Evolutionary conservation across 1,139 yeast species (phyloP).

Genomic region (Protomyces inundatus): DNA sequence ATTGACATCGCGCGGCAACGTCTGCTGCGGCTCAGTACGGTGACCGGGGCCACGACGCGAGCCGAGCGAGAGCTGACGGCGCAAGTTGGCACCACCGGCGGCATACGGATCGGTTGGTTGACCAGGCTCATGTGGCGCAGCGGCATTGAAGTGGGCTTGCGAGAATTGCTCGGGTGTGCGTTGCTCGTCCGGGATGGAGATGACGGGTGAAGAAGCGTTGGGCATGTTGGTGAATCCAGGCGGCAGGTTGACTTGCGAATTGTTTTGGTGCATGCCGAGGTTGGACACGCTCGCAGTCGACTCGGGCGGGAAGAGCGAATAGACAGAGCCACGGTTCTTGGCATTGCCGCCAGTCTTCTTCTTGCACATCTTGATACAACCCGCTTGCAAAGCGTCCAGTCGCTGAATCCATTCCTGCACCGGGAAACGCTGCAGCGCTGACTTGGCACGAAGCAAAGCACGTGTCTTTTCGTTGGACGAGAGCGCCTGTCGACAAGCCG

Average conservation of each 20-base stretch:
- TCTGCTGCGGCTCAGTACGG: not conserved
- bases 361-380: slow-evolving; percentile 26
- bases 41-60: slow-evolving; percentile 29
- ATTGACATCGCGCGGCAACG: slow-evolving; percentile 10
- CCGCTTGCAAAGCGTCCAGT: slow-evolving; percentile 23
- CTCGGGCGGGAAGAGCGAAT: slow-evolving; percentile 22
- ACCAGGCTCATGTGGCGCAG: slow-evolving; percentile 5
- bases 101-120: slow-evolving; percentile 4
- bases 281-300: slow-evolving; percentile 21
- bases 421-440: slow-evolving; percentile 28
- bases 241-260: slow-evolving; percentile 15
- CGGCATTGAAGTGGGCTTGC: not conserved
- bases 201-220: slow-evolving; percentile 18
- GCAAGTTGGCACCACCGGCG: slow-evolving; percentile 5
- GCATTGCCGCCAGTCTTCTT: slow-evolving; percentile 20
- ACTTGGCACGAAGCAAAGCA: slow-evolving; percentile 24
- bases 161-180: not conserved
- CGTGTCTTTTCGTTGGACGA: slow-evolving; percentile 25
- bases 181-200: slow-evolving; percentile 8
- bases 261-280: slow-evolving; percentile 18
- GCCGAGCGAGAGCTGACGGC: slow-evolving; percentile 26
- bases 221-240: slow-evolving; percentile 25
- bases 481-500: slow-evolving; percentile 27
- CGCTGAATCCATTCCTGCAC: slow-evolving; percentile 27
- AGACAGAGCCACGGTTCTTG: slow-evolving; percentile 25